phyloP scores from a whole-genome alignment of 257 asterid genomes.

The Rehmannia glutinosa region DNA sequence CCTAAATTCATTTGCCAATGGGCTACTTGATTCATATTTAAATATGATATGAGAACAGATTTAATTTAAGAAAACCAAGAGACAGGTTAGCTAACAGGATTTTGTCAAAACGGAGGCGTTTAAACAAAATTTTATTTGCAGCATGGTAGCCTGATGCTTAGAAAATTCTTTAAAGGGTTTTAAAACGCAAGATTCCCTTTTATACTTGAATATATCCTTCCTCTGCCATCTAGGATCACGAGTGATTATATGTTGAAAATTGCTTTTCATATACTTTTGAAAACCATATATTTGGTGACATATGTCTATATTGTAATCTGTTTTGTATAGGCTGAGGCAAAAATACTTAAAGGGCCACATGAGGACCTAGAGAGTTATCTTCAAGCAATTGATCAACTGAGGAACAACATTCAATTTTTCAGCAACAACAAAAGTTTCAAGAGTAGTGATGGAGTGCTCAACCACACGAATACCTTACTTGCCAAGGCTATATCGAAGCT shows the following conservation, averaged over 20 bases:
- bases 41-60: too few relatives aligned
- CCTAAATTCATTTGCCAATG: too few relatives aligned
- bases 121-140: too few relatives aligned
- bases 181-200: neutral
- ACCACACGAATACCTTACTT: constrained; percentile 75
- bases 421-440: constrained; percentile 90
- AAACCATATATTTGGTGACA: constrained; percentile 1
- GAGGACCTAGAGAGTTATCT: constrained; percentile 97
- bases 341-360: constrained; percentile 95
- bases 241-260: neutral
- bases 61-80: too few relatives aligned
- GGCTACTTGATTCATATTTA: too few relatives aligned
- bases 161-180: neutral
- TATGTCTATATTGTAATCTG: constrained; percentile 9
- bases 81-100: too few relatives aligned
- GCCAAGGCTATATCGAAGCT: constrained; percentile 93
- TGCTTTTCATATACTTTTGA: constrained; percentile 10
- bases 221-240: neutral
- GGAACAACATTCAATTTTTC: constrained; percentile 78
- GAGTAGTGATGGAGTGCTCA: constrained; percentile 97
- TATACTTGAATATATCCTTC: too few relatives aligned
- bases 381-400: constrained; percentile 86
- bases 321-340: constrained; percentile 78
- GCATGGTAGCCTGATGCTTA: neutral
- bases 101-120: too few relatives aligned